Percentiles rank a stretch among this genome's conserved stretches.
These are phyloP conservation scores for Neophaeococcomyces aloes DNA, from an alignment of 2,329 filamentous ascomycete genomes.

Conservation along the genomic window DNA sequence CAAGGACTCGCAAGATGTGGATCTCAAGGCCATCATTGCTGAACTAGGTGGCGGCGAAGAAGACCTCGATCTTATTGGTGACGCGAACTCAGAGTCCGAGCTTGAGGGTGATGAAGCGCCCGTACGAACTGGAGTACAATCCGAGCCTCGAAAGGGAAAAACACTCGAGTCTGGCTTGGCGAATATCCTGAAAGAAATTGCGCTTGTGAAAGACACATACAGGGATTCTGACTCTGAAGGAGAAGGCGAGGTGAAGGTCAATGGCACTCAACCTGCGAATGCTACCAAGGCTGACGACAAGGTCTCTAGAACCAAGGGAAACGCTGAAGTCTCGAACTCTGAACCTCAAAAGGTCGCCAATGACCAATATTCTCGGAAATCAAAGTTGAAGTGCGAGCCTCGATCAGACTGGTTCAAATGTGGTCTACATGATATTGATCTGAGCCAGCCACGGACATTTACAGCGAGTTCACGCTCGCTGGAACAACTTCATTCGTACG, in stretches of 20 bases:
- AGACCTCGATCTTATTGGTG: constrained; percentile 37
- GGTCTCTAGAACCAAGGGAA: constrained; percentile 23
- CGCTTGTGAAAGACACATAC: constrained; percentile 37
- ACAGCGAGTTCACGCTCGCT: constrained; percentile 16
- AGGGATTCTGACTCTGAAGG: constrained; percentile 21
- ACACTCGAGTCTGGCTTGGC: constrained; percentile 31
- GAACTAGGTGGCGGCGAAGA: constrained; percentile 41
- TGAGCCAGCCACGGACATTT: constrained; percentile 13
- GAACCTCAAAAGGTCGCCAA: constrained; percentile 18
- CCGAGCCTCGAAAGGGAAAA: constrained; percentile 21
- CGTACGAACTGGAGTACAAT: background rate
- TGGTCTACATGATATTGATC: constrained; percentile 10
- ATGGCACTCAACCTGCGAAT: constrained; percentile 26
- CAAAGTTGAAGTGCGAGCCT: constrained; percentile 18
- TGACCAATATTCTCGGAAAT: constrained; percentile 26
- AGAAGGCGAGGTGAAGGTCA: constrained; percentile 22
- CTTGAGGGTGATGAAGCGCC: constrained; percentile 26
- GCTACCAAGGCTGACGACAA: constrained; percentile 28
- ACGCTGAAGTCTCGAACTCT: constrained; percentile 21
- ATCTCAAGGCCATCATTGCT: constrained; percentile 14
- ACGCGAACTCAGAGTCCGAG: constrained; percentile 37
- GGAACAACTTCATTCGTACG: constrained; percentile 53
- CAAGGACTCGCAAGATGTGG: constrained; percentile 14
- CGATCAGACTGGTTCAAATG: constrained; percentile 22
- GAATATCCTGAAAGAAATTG: constrained; percentile 24